phyloP scores from a whole-genome alignment of 345 rosid genomes.

The Ailanthus altissimus region DNA sequence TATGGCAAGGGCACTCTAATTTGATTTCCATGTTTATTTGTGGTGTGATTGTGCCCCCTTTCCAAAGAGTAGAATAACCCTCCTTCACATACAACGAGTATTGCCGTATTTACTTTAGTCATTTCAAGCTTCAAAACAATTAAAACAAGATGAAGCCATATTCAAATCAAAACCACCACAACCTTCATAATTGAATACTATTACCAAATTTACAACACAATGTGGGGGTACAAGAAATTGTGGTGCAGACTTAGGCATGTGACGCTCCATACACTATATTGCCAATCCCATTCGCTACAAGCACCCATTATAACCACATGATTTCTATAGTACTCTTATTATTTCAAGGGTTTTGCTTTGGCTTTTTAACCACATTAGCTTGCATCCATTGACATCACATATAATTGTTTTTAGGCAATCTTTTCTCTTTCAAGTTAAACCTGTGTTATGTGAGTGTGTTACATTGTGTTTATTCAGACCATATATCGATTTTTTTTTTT shows the following conservation, averaged over 20 bases:
- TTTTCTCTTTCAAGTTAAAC: neutral
- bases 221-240: neutral
- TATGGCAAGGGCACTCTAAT: conserved; percentile 18
- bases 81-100: too few species aligned
- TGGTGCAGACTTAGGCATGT: conserved; percentile 6
- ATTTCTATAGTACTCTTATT: neutral
- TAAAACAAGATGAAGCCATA: neutral
- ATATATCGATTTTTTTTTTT: too few species aligned
- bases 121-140: neutral
- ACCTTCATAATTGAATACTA: neutral
- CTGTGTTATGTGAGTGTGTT: neutral
- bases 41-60: neutral
- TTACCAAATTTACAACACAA: neutral
- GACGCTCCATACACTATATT: neutral
- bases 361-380: neutral
- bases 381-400: neutral
- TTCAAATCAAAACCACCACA: conserved; percentile 5
- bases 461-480: neutral
- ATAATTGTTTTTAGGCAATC: neutral
- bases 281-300: neutral
- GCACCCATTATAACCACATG: conserved; percentile 7
- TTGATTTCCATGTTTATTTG: conserved; percentile 13
- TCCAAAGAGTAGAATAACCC: too few species aligned
- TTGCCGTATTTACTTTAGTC: too few species aligned
- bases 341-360: neutral